phyloP scores from a whole-genome alignment of 2,329 filamentous ascomycete species.

The Fusarium poae region DNA sequence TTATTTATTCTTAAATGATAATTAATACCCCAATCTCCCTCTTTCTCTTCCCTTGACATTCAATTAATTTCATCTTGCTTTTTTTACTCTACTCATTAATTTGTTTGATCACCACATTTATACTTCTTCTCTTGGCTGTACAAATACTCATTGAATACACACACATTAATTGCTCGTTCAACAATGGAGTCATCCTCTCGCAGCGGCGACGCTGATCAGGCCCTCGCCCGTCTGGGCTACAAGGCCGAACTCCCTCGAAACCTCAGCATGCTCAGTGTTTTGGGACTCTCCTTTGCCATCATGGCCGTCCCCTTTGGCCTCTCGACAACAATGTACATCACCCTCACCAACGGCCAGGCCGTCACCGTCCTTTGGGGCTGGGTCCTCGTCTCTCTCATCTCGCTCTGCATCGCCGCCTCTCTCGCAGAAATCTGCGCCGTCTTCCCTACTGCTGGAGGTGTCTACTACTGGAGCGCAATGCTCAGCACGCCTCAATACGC shows the following conservation, averaged over 20 bases:
- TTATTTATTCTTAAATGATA: constrained; percentile 23
- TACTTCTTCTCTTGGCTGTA: neutral
- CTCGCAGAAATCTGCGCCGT: constrained; percentile 80
- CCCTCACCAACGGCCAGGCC: constrained; percentile 78
- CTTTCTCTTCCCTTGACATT: neutral
- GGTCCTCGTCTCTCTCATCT: constrained; percentile 73
- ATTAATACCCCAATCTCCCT: constrained; percentile 25
- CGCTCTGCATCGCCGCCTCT: constrained; percentile 77
- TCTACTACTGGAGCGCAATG: constrained; percentile 81
- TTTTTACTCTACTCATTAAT: neutral
- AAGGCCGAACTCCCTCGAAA: constrained; percentile 64
- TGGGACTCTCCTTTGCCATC: constrained; percentile 65
- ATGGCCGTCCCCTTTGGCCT: constrained; percentile 65
- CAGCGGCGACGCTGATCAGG: constrained; percentile 55
- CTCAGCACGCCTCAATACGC: constrained; percentile 72
- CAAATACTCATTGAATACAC: neutral
- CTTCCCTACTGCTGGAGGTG: constrained; percentile 71
- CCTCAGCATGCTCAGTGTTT: constrained; percentile 63
- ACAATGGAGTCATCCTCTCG: constrained; percentile 32
- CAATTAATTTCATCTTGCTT: neutral
- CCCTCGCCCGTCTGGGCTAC: constrained; percentile 63
- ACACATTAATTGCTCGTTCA: neutral
- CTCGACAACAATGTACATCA: constrained; percentile 62
- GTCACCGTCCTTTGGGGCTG: constrained; percentile 82
- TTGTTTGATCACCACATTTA: neutral